Conservation (phyloP, 1,284 basidiomycete genomes). For the Tranzscheliella williamsii region DNA sequence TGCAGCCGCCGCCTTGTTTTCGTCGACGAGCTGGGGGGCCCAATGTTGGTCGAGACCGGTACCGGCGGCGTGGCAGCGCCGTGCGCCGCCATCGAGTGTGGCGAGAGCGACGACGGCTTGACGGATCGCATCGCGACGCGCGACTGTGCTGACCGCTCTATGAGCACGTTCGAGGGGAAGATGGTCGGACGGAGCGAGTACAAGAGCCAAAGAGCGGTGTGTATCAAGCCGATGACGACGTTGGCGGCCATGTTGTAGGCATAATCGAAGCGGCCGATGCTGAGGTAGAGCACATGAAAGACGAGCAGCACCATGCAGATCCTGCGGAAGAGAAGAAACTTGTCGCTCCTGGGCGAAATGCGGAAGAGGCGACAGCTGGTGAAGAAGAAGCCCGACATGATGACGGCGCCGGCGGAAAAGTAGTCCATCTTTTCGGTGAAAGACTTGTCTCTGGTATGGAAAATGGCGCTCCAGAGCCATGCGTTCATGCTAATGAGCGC, state of each 20-base stretch:
- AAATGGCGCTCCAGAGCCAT: constrained; percentile 89
- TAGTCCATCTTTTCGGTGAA: constrained; percentile 91
- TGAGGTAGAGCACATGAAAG: constrained; percentile 76
- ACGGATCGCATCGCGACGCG: constrained; percentile 66
- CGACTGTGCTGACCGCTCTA: constrained; percentile 36
- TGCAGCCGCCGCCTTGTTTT: constrained; percentile 62
- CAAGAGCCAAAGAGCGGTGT: constrained; percentile 78
- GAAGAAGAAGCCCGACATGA: constrained; percentile 74
- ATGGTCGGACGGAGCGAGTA: constrained; percentile 43
- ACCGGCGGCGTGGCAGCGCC: constrained; percentile 42
- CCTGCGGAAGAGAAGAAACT: constrained; percentile 27
- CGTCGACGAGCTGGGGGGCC: constrained; percentile 40
- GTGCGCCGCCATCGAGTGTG: constrained; percentile 25
- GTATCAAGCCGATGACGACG: constrained; percentile 70
- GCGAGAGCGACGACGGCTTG: constrained; percentile 58
- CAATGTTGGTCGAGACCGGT: constrained; percentile 38
- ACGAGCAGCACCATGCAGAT: constrained; percentile 41
- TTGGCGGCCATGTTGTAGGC: constrained; percentile 91
- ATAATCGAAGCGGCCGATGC: constrained; percentile 82
- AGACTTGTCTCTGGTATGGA: constrained; percentile 86
- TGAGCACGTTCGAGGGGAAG: constrained; percentile 28
- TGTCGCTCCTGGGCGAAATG: constrained; percentile 33
- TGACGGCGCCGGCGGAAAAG: constrained; percentile 81
- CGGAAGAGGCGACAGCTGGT: constrained; percentile 57
- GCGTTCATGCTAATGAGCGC: constrained; percentile 79